Conservation (phyloP, 192 early-diverging fungal genomes). For the Powellomyces hirtus region DNA sequence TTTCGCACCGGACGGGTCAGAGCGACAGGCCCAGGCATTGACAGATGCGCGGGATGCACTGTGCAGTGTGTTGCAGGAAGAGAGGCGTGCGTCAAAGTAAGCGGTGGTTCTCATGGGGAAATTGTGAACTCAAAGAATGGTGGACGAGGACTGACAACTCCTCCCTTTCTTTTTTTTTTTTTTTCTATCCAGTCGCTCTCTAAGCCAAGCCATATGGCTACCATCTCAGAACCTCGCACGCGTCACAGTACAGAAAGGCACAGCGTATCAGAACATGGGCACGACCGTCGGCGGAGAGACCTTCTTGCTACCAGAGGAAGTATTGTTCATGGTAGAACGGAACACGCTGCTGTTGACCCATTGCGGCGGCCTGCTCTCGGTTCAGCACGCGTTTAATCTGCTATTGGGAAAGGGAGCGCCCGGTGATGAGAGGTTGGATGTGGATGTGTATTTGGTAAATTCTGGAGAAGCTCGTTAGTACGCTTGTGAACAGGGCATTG, state of each 20-base stretch:
- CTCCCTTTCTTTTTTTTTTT: not conserved
- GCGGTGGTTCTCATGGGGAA: not conserved
- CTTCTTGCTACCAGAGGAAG: conserved; percentile 12
- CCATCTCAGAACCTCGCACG: not conserved
- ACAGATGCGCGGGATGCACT: conserved; percentile 13
- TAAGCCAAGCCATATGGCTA: conserved; percentile 1
- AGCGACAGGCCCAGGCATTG: not conserved
- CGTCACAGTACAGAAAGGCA: not conserved
- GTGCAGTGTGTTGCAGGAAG: conserved; percentile 2
- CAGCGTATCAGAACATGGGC: conserved; percentile 2
- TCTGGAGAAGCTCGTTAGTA: not conserved
- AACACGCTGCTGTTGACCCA: conserved; percentile 9
- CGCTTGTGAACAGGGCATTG: not conserved
- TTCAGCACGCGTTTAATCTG: conserved; percentile 20
- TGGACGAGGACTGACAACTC: not conserved
- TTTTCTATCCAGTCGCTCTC: not conserved
- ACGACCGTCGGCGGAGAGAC: not conserved
- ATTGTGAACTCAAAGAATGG: not conserved
- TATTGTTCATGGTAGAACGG: conserved; percentile 21
- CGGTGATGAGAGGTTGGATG: not conserved
- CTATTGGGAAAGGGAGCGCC: not conserved
- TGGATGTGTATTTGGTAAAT: conserved; percentile 4
- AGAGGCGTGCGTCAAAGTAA: conserved; percentile 5
- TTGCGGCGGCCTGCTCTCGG: not conserved
- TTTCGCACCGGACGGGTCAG: conserved; percentile 17